Base-by-base conservation (phyloP, 2,329 filamentous ascomycete species). In the Westerdykella aurantiaca region DNA sequence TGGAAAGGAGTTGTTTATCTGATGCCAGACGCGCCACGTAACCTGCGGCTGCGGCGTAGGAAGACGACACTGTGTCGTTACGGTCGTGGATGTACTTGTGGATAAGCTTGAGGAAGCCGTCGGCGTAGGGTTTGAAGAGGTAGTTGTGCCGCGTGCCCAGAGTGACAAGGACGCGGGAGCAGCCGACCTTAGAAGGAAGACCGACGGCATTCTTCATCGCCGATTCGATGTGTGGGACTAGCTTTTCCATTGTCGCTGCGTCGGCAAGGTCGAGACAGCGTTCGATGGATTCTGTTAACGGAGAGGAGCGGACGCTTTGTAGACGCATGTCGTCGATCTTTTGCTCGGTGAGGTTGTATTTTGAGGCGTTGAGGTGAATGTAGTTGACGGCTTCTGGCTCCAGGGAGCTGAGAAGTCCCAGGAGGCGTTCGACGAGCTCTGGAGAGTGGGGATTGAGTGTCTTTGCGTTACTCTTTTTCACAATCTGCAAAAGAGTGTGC, bases 321-420 rank as follows among this genome's bases (percentile, higher is more conserved):
- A 93, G 81, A 43, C 93, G 79, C 66, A 89, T 78, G 61, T 88
- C 90, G 66, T 98, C 93, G 43, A 98, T 88, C 58, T 91, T 83
- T 53, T 95, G 88, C 38, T 88, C 83, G 0, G 86, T 94, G 22
- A 94, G 77, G 39, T 94, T 89, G 51, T 89, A 86, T 50, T 86
- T 84, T 37, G 81, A 83, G 0, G 88, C 88, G 56, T 94, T 88
- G 49, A 96, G 81, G 67, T 96, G 93, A 41, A 95, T 76, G 63
- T 95, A 97, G 57, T 96, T 96, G 58, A 97, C 81, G 18, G 82
- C 82, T 64, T 95, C 85, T 0, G 86, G 88, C 66, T 98, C 93
- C 41, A 97, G 76, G 0, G 88, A 88, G 62, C 88, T 96, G 16
- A 97, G 74, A 3, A 95, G 76, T 0, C 82, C 83, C 2, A 98